A percentile compares a stretch with the other conserved stretches of the same genome.
These are phyloP conservation scores for Cyclostephanos invisitatus DNA, from an alignment of 108 stramenopile species.

Conservation along the genomic window DNA sequence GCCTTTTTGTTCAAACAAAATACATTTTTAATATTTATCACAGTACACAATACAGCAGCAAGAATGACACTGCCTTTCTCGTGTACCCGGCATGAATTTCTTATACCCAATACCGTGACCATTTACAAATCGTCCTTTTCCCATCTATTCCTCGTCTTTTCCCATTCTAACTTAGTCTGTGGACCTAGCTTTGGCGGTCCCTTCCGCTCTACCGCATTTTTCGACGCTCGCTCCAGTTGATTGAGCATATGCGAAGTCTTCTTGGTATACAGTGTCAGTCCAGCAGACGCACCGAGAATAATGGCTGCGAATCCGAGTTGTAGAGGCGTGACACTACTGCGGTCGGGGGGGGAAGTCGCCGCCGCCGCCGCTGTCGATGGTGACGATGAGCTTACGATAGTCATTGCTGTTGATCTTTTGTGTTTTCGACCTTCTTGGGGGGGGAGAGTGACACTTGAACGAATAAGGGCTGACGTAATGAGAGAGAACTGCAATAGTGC, in stretches of 20 bases:
- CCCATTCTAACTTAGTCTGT: slow-evolving; percentile 65
- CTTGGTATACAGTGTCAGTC: slow-evolving; percentile 75
- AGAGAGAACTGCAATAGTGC: too few species aligned
- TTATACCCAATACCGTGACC: neutral
- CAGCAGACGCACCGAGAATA: slow-evolving; percentile 66
- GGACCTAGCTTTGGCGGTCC: slow-evolving; percentile 65
- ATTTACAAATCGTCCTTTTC: slow-evolving; percentile 63
- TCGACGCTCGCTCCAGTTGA: slow-evolving; percentile 53
- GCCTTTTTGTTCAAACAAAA: too few species aligned
- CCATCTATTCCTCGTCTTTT: slow-evolving; percentile 61
- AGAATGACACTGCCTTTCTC: too few species aligned
- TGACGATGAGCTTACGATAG: neutral
- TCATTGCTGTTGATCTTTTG: slow-evolving; percentile 1
- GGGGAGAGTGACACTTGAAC: too few species aligned
- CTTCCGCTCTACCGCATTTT: slow-evolving; percentile 43
- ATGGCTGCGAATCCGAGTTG: slow-evolving; percentile 53
- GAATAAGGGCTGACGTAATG: too few species aligned
- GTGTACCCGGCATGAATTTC: neutral
- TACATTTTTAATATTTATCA: too few species aligned
- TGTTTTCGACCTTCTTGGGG: neutral
- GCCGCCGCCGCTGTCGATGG: neutral
- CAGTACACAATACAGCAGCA: too few species aligned
- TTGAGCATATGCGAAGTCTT: slow-evolving; percentile 58
- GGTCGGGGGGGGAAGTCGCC: neutral
- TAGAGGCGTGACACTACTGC: slow-evolving; percentile 30